Percentiles rank a stretch among this genome's conserved stretches.
Conservation (phyloP, 2,329 filamentous ascomycete species). For the Cordyceps farinosa region DNA sequence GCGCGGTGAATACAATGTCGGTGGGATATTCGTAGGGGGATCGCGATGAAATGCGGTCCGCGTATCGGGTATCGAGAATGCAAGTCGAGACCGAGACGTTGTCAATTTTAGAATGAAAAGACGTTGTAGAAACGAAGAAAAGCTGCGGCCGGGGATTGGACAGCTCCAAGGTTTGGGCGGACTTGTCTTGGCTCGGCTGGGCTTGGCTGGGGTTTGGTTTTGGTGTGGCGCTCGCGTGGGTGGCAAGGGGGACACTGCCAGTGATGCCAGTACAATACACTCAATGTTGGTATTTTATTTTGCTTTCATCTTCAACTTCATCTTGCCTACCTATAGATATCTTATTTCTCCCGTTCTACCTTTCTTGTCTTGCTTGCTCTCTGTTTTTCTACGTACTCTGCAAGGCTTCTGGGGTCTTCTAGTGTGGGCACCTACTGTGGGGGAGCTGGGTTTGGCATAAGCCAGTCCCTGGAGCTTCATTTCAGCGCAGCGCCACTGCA, state of each 20-base stretch:
- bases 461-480: not conserved
- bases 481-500: not conserved
- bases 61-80: not conserved
- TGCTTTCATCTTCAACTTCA: too few species aligned
- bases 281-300: too few species aligned
- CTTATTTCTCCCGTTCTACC: too few species aligned
- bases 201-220: not conserved
- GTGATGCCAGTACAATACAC: not conserved
- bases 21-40: not conserved
- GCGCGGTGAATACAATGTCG: not conserved
- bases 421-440: constrained; percentile 1
- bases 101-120: not conserved
- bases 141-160: not conserved
- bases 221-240: not conserved
- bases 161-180: not conserved
- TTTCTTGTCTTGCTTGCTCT: too few species aligned
- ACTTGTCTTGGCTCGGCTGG: not conserved
- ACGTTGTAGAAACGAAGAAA: not conserved
- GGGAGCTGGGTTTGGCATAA: not conserved
- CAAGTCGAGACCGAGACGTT: not conserved
- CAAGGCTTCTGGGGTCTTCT: not conserved
- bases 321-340: too few species aligned
- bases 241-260: not conserved
- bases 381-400: not conserved
- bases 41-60: not conserved